Evolutionary conservation across 495 filamentous ascomycete species (phyloP), one percentile per base, ranked within the genome.

Genomic region (Cetradonia linearis): DNA sequence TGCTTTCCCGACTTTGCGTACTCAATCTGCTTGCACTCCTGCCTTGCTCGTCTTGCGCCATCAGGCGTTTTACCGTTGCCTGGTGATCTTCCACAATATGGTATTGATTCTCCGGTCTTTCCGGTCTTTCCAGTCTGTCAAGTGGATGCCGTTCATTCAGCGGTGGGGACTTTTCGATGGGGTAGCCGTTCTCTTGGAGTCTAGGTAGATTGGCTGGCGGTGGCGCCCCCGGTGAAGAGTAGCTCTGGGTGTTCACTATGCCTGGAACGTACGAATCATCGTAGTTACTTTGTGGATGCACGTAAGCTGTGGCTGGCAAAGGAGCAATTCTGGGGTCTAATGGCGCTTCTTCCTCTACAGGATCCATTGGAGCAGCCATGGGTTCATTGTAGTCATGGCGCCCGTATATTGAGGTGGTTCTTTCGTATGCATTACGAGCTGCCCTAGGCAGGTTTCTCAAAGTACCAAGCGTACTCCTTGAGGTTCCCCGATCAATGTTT

Each of bases 131-230:
- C 9, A 36, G 54, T n/a, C 40, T 60, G 44, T 56, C 31, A 40
- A 31, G 20, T 30, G 55, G 47, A 25, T 47, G 57, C 9, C 37
- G 36, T 28, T 44, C 53, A 18, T 50, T 55, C 31, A 53, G 0
- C 8, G 44, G 23, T 18, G 42, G 36, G 11, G 52, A 52, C 53
- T 67, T 67, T 28, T 67, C 65, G 2, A 59, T 53, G 6, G 65
- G 65, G 52, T 61, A 65, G 34, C 58, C 63, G 27, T 65, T 65
- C 25, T 61, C 53, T 58, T 56, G 59, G 14, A 64, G 52, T 49
- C 34, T 53, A 7, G 55, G 60, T 18, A 52, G 34, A 30, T 28
- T 36, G 18, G 57, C 13, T 18, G 46, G 50, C n/a, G 58, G 54
- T 5, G 38, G 7, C 6, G 33, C 47, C 31, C 23, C 40, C 8